phyloP scores from a whole-genome alignment of 345 rosid genomes.

The Trapa bicornis region DNA sequence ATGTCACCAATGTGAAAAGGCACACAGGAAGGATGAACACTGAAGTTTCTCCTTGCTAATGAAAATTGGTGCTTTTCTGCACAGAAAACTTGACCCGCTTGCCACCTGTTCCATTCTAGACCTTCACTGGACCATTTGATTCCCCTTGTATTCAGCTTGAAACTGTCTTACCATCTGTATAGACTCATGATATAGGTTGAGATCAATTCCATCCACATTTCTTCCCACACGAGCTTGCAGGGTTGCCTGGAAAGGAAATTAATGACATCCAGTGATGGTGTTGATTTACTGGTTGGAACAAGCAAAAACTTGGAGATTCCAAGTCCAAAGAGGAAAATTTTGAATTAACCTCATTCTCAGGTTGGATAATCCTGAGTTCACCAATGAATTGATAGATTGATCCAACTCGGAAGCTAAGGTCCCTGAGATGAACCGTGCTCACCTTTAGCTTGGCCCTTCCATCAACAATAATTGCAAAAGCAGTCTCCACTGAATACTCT shows the following conservation, averaged over 20 bases:
- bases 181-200: slow-evolving; percentile 57
- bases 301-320: background rate
- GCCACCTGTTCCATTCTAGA: background rate
- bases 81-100: background rate
- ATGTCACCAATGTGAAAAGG: background rate
- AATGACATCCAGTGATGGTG: background rate
- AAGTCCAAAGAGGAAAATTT: background rate
- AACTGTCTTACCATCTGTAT: slow-evolving; percentile 51
- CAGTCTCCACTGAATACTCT: slow-evolving; percentile 42
- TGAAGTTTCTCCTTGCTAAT: background rate
- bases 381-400: slow-evolving; percentile 72
- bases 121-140: slow-evolving; percentile 9
- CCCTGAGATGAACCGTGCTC: slow-evolving; percentile 58
- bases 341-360: slow-evolving; percentile 36
- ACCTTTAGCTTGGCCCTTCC: slow-evolving; percentile 36
- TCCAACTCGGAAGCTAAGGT: slow-evolving; percentile 49
- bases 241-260: slow-evolving; percentile 31
- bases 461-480: slow-evolving; percentile 43
- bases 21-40: background rate
- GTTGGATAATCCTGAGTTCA: slow-evolving; percentile 47
- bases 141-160: slow-evolving; percentile 22
- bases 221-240: slow-evolving; percentile 72
- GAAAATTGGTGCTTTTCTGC: background rate
- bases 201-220: slow-evolving; percentile 71
- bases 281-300: background rate